These are phyloP conservation scores for Candida wancherniae DNA, from an alignment of 805 yeast genomes.

Conservation along the genomic window DNA sequence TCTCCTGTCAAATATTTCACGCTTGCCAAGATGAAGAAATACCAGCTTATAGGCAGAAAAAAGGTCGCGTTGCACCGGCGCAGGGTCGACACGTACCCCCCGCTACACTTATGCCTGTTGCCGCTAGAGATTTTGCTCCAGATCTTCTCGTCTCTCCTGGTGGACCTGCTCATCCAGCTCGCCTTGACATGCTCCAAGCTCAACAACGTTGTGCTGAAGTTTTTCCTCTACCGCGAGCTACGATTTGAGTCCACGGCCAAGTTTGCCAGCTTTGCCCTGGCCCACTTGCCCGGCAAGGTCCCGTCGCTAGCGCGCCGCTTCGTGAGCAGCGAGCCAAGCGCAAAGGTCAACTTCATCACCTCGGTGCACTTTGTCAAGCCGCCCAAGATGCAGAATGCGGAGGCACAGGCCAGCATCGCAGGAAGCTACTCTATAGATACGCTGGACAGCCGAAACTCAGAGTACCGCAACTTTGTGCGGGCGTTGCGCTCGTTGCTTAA, in stretches of 20 bases:
- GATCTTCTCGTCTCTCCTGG: slow-evolving; percentile 26
- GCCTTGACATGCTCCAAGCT: slow-evolving; percentile 36
- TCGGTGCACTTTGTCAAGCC: slow-evolving; percentile 30
- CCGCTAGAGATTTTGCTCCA: slow-evolving; percentile 42
- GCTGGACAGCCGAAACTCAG: slow-evolving; percentile 13
- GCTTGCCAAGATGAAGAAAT: slow-evolving; percentile 29
- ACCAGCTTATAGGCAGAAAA: slow-evolving; percentile 41
- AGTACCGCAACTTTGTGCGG: slow-evolving; percentile 23
- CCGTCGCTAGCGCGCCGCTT: slow-evolving; percentile 20
- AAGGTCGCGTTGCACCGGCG: slow-evolving; percentile 15
- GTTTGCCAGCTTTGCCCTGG: slow-evolving; percentile 34
- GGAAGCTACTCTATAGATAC: slow-evolving; percentile 33
- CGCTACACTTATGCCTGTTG: slow-evolving; percentile 32
- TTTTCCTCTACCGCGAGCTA: slow-evolving; percentile 33
- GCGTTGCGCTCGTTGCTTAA: slow-evolving; percentile 32
- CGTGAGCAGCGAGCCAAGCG: slow-evolving; percentile 23
- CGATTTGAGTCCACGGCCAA: slow-evolving; percentile 20
- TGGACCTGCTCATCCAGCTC: slow-evolving; percentile 15
- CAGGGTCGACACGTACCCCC: slow-evolving; percentile 19
- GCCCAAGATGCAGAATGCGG: slow-evolving; percentile 21
- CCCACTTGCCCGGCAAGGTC: slow-evolving; percentile 24
- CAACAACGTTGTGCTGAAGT: slow-evolving; percentile 30
- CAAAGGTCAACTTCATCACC: slow-evolving; percentile 29
- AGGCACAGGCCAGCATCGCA: slow-evolving; percentile 28
- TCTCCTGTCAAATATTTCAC: neutral